Evolutionary conservation across 1,139 yeast genomes (phyloP).

Genomic region (Zygoascus sp.): DNA sequence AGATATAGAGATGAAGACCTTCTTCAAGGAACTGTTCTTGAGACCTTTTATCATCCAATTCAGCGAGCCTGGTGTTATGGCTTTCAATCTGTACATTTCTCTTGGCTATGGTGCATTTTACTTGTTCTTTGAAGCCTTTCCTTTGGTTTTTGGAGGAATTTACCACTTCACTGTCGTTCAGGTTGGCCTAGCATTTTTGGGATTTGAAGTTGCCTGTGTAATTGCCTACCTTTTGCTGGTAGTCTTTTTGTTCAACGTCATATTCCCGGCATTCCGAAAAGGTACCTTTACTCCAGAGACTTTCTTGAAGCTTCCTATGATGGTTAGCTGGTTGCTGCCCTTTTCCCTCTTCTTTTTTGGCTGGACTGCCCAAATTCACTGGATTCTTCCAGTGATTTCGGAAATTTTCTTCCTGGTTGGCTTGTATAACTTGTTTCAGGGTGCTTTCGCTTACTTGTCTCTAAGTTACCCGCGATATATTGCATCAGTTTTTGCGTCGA

Average conservation of each 20-base stretch:
- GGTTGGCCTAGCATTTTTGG: conserved; percentile 45
- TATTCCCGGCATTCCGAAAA: conserved; percentile 11
- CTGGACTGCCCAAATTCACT: conserved; percentile 63
- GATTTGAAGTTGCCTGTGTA: conserved; percentile 44
- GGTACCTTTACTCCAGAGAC: conserved; percentile 17
- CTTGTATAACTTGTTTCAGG: conserved; percentile 65
- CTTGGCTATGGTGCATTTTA: conserved; percentile 52
- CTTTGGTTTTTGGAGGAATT: conserved; percentile 46
- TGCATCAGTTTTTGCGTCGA: conserved; percentile 56
- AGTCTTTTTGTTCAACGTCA: conserved; percentile 12
- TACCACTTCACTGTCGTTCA: conserved; percentile 47
- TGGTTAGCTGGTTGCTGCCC: conserved; percentile 53
- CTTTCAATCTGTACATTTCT: conserved; percentile 45
- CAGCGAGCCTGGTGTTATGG: conserved; percentile 35
- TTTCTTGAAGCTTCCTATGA: conserved; percentile 19
- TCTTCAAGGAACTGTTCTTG: conserved; percentile 44
- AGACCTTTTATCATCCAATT: conserved; percentile 40
- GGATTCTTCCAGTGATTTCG: conserved; percentile 75
- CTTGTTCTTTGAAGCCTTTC: conserved; percentile 59
- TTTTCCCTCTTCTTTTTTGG: conserved; percentile 47
- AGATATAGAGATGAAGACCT: background rate
- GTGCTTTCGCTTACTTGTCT: conserved; percentile 65
- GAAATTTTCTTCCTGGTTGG: conserved; percentile 77
- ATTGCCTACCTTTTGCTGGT: conserved; percentile 24
- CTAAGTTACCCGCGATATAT: conserved; percentile 66